A percentile compares a stretch with the other conserved stretches of the same genome.
Evolutionary conservation across 2,329 filamentous ascomycete species (phyloP).

Genomic region (Phialemonium atrogriseum): DNA sequence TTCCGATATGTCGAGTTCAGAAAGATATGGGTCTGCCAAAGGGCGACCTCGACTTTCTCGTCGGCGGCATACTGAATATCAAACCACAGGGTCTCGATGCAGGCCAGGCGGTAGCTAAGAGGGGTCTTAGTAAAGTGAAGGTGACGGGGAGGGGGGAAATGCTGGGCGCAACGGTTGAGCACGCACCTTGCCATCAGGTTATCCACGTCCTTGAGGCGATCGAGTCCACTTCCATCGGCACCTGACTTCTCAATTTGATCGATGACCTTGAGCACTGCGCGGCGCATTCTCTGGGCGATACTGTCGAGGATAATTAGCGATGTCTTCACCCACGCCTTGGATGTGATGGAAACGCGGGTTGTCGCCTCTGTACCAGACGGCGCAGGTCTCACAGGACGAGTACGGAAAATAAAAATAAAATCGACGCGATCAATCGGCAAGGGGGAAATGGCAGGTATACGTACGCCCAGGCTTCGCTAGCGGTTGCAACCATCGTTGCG

Average conservation of each 20-base stretch:
- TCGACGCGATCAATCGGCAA: no score
- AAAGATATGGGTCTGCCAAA: slow-evolving; percentile 73
- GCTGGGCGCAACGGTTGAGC: neutral
- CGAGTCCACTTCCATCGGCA: slow-evolving; percentile 26
- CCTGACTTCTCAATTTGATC: slow-evolving; percentile 30
- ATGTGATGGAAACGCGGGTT: no score
- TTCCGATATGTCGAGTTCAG: slow-evolving; percentile 75
- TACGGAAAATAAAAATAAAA: no score
- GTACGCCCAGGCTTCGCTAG: no score
- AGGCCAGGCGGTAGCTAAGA: slow-evolving; percentile 47
- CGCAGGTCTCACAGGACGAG: no score
- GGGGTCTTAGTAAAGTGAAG: slow-evolving; percentile 4
- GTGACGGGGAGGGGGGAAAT: neutral
- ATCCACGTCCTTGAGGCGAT: slow-evolving; percentile 35
- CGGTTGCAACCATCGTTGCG: no score
- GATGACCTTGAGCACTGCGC: slow-evolving; percentile 32
- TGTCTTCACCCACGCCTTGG: no score
- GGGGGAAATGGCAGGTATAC: no score
- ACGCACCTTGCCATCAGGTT: slow-evolving; percentile 32
- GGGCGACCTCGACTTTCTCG: slow-evolving; percentile 56
- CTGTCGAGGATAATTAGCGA: no score
- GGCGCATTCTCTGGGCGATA: slow-evolving; percentile 34
- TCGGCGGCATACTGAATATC: slow-evolving; percentile 60
- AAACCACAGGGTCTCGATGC: slow-evolving; percentile 62
- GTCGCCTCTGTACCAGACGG: no score